Base-by-base conservation (phyloP, 2,329 filamentous ascomycete genomes). In the Colletotrichum sp. region DNA sequence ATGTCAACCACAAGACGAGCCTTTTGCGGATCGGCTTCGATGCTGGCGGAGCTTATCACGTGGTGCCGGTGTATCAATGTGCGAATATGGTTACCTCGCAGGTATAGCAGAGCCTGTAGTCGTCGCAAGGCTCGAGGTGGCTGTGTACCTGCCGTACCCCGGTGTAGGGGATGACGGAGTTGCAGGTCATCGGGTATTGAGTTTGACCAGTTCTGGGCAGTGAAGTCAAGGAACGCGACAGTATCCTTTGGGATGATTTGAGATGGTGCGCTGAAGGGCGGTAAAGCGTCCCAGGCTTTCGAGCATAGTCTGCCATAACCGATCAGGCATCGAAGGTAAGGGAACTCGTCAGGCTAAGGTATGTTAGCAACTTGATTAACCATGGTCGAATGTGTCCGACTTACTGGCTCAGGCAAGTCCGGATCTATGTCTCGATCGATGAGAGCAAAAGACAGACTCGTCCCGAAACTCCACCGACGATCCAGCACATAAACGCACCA, bases 401-500 rank as follows among this genome's bases (percentile, higher is more conserved):
- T 75, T 76, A 82, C 87, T 1, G 86, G 86, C 65, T 88, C 84
- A 0, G 86, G 87, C 4, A 89, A 77, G 24, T 85, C 83, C 0
- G 87, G 86, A 65, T 90, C 88, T 75, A 90, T 87, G 66, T 89
- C 88, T 1, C 85, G 84, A 69, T 89, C 87, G 12, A 87, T 82
- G 4, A 90, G 82, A 0, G 86, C 85, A 76, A 89, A 89, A 0
- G 88, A 87, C 16, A 89, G 78, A 9, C 88, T 87, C 0, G 87
- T 89, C 5, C 88, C 88, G 36, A 90, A 88, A 10, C 87, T 89
- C 86, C 87, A 90, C 28, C 88, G 84, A 1, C 87, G 85, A 69
- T 90, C 88, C 1, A 90, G 83, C 0, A 88, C 86, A 68, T 89
- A 90, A n/a, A 89, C 86, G 36, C 85, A 87, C 87, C 88, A 90